A percentile compares a stretch with the other conserved stretches of the same genome.
Conservation (phyloP, 2,329 filamentous ascomycete genomes). For the Aureobasidium sp. region DNA sequence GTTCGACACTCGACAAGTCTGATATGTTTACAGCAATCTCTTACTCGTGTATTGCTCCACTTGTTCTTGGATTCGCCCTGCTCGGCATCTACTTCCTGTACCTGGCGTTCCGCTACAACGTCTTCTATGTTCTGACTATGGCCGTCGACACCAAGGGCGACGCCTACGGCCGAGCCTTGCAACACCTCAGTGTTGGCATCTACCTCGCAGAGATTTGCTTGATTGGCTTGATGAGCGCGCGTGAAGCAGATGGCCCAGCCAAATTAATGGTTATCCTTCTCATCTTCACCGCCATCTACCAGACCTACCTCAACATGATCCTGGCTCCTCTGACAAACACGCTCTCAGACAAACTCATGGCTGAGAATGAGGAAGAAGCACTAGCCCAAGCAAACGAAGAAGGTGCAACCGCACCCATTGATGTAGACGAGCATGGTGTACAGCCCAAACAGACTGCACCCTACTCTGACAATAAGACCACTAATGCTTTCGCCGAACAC, state of each 20-base stretch:
- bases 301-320: conserved; percentile 27
- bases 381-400: conserved; percentile 19
- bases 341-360: conserved; percentile 21
- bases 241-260: conserved; percentile 31
- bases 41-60: conserved; percentile 38
- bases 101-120: conserved; percentile 39
- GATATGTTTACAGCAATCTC: conserved; percentile 26
- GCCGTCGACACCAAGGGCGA: conserved; percentile 36
- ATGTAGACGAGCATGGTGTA: conserved; percentile 17
- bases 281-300: conserved; percentile 32
- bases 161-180: conserved; percentile 34
- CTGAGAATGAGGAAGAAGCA: conserved; percentile 5
- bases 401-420: conserved; percentile 14
- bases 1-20: neutral
- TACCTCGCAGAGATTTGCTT: conserved; percentile 38
- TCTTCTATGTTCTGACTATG: conserved; percentile 38
- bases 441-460: conserved; percentile 6
- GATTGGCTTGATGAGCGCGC: conserved; percentile 37
- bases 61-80: conserved; percentile 36
- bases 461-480: conserved; percentile 7
- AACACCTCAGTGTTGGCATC: conserved; percentile 36
- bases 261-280: conserved; percentile 34
- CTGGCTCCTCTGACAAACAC: conserved; percentile 25
- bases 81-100: conserved; percentile 37
- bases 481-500: conserved; percentile 1